Percentiles rank a stretch among this genome's conserved stretches.
Evolutionary conservation across 148 eudicot genomes (phyloP).

Genomic region (Camellia lanceoleosa): DNA sequence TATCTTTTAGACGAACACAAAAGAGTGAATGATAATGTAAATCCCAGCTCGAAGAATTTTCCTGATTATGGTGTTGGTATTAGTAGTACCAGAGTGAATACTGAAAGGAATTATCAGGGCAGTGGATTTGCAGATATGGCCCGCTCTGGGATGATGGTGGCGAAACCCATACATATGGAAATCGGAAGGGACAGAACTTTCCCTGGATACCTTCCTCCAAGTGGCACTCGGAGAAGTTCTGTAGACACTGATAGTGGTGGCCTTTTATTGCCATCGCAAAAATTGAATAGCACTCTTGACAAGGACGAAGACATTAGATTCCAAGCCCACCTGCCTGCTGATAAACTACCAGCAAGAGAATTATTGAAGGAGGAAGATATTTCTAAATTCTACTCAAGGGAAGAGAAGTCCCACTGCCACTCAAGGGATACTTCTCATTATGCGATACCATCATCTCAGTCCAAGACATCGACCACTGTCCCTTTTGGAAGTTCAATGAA

Average conservation of each 20-base stretch:
- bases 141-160: background rate
- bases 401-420: background rate
- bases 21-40: conserved; percentile 7
- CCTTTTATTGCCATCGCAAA: background rate
- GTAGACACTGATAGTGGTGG: conserved; percentile 7
- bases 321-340: conserved; percentile 3
- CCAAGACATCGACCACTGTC: conserved; percentile 13
- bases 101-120: conserved; percentile 15
- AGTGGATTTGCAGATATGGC: conserved; percentile 1
- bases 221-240: conserved; percentile 8
- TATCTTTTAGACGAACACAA: conserved; percentile 15
- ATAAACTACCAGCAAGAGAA: conserved; percentile 11
- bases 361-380: background rate
- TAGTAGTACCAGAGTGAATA: conserved; percentile 5
- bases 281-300: conserved; percentile 10
- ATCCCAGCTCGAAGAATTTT: conserved; percentile 9
- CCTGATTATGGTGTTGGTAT: conserved; percentile 8
- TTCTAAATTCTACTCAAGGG: background rate
- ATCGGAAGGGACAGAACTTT: background rate
- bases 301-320: conserved; percentile 17
- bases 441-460: conserved; percentile 18
- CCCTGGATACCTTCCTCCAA: background rate
- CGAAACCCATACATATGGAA: conserved; percentile 13
- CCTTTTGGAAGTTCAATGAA: conserved; percentile 4
- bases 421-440: conserved; percentile 9